A percentile compares a stretch with the other conserved stretches of the same genome.
These are phyloP conservation scores for Cyclocybe aegerita DNA, from an alignment of 768 basidiomycete genomes.

Conservation along the genomic window DNA sequence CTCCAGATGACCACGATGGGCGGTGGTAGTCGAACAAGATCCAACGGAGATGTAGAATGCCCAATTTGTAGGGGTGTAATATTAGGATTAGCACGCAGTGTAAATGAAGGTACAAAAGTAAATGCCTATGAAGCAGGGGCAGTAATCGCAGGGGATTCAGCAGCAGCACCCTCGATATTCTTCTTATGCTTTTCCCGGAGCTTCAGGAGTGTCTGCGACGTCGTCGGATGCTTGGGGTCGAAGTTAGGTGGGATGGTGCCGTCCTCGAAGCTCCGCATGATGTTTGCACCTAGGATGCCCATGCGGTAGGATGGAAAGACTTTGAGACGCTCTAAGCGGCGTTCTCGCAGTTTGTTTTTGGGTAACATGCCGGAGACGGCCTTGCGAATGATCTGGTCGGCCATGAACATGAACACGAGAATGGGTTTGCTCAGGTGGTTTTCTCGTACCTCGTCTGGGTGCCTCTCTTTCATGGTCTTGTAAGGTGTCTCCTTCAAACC, in stretches of 20 bases:
- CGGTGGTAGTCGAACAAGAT: too few relatives aligned
- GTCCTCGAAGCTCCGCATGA: slow-evolving; percentile 83
- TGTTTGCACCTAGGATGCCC: slow-evolving; percentile 74
- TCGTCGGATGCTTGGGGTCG: slow-evolving; percentile 41
- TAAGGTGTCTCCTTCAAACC: slow-evolving; percentile 92
- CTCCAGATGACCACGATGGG: too few relatives aligned
- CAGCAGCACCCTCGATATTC: slow-evolving; percentile 1
- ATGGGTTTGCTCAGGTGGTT: neutral
- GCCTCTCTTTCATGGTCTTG: slow-evolving; percentile 75
- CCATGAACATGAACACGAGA: neutral
- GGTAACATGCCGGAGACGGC: slow-evolving; percentile 99
- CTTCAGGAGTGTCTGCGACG: slow-evolving; percentile 35
- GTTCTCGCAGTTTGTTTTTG: slow-evolving; percentile 93
- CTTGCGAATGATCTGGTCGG: slow-evolving; percentile 81
- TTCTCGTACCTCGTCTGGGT: slow-evolving; percentile 82
- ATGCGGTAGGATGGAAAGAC: slow-evolving; percentile 83
- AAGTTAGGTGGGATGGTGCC: slow-evolving; percentile 60
- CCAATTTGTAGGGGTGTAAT: too few relatives aligned
- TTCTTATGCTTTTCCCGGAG: slow-evolving; percentile 24
- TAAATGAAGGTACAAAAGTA: too few relatives aligned
- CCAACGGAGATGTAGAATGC: too few relatives aligned
- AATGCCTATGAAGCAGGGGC: too few relatives aligned
- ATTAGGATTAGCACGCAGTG: too few relatives aligned
- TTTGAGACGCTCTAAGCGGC: slow-evolving; percentile 82
- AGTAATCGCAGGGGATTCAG: too few relatives aligned